phyloP scores from a whole-genome alignment of 805 yeast species.

The Myxozyma vanderwaltii region DNA sequence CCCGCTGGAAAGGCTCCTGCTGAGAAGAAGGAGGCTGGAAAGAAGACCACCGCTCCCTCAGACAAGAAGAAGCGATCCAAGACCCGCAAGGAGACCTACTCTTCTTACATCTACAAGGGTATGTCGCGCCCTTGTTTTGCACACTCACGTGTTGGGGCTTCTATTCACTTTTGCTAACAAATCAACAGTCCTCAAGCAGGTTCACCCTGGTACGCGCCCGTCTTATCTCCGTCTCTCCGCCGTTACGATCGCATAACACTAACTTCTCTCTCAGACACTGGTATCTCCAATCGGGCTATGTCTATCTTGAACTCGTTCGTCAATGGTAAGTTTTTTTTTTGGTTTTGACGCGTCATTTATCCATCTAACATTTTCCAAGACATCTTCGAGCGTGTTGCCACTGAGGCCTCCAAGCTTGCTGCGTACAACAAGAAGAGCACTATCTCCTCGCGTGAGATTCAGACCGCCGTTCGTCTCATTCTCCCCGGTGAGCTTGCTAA shows the following conservation, averaged over 20 bases:
- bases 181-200: slow-evolving; percentile 79
- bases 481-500: slow-evolving; percentile 98
- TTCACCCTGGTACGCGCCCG: slow-evolving; percentile 71
- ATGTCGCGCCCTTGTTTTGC: slow-evolving; percentile 3
- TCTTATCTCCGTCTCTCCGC: slow-evolving; percentile 2
- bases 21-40: slow-evolving; percentile 87
- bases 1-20: slow-evolving; percentile 97
- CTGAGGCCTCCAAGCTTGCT: slow-evolving; percentile 97
- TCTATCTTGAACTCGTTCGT: slow-evolving; percentile 98
- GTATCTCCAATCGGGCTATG: slow-evolving; percentile 98
- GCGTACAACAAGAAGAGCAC: slow-evolving; percentile 98
- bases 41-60: slow-evolving; percentile 78
- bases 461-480: slow-evolving; percentile 97
- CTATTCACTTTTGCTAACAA: not conserved
- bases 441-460: slow-evolving; percentile 97
- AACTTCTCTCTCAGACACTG: slow-evolving; percentile 56
- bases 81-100: slow-evolving; percentile 97
- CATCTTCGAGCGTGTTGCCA: slow-evolving; percentile 96
- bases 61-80: slow-evolving; percentile 90
- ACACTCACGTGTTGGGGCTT: not conserved
- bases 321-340: slow-evolving; percentile 46
- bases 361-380: slow-evolving; percentile 47
- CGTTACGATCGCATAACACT: not conserved
- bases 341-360: not conserved
- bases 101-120: slow-evolving; percentile 92